These are phyloP conservation scores for Prunus persica DNA, from an alignment of 306 rosid genomes.

Conservation along the genomic window Prunus_persica_NCBIv2 NC_034013.1:18216001-18216500, in stretches of 20 bases:
- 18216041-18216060: background rate
- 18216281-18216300: background rate
- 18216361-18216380: background rate
- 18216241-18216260: background rate
- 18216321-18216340: background rate
- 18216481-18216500: constrained; percentile 8
- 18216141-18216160: constrained; percentile 47
- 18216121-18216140: constrained; percentile 66
- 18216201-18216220: background rate
- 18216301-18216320: background rate
- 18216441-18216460: background rate
- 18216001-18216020: background rate
- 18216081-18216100: constrained; percentile 24
- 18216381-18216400: background rate
- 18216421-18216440: background rate
- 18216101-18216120: constrained; percentile 47
- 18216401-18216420: background rate
- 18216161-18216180: constrained; percentile 71
- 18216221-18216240: background rate
- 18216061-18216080: constrained; percentile 8
- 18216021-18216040: background rate
- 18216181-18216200: constrained; percentile 12
- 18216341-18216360: background rate
- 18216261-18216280: background rate
- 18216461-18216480: background rate